A percentile compares a stretch with the other conserved stretches of the same genome.
Conservation (phyloP, 257 asterid species). For the Nicotiana sylvestris region DNA sequence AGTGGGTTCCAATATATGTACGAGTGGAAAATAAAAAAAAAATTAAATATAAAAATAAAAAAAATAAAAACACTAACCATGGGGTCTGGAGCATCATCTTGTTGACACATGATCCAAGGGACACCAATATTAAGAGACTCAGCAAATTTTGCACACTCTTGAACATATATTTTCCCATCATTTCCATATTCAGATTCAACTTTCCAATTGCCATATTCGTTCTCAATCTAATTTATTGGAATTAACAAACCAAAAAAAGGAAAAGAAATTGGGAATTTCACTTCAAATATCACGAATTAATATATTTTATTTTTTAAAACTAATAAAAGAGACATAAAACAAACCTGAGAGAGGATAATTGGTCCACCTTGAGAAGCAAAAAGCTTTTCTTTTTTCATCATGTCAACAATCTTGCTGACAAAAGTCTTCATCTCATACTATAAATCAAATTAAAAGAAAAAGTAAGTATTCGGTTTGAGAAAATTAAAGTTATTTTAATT, state of each 20-base stretch:
- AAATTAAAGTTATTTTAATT: background rate
- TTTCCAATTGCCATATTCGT: slow-evolving; percentile 35
- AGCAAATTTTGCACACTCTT: slow-evolving; percentile 37
- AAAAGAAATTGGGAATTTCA: background rate
- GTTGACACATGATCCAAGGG: slow-evolving; percentile 59
- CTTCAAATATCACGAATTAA: background rate
- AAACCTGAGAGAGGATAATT: slow-evolving; percentile 50
- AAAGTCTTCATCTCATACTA: slow-evolving; percentile 41
- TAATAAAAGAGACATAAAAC: background rate
- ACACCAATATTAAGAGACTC: slow-evolving; percentile 28
- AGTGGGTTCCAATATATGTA: too few relatives aligned
- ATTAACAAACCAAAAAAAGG: background rate
- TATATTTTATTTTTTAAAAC: background rate
- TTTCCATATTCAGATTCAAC: slow-evolving; percentile 20
- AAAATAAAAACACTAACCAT: background rate
- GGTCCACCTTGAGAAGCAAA: slow-evolving; percentile 51
- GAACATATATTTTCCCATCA: slow-evolving; percentile 21
- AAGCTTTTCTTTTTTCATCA: slow-evolving; percentile 32
- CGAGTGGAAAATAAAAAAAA: too few relatives aligned
- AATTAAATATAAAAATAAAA: too few relatives aligned
- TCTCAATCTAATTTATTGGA: slow-evolving; percentile 28
- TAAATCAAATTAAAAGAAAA: background rate
- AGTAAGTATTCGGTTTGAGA: background rate
- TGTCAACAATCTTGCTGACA: slow-evolving; percentile 32
- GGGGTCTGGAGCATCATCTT: slow-evolving; percentile 30